Evolutionary conservation across 768 basidiomycete species (phyloP).

Genomic region (Russula brevipes): DNA sequence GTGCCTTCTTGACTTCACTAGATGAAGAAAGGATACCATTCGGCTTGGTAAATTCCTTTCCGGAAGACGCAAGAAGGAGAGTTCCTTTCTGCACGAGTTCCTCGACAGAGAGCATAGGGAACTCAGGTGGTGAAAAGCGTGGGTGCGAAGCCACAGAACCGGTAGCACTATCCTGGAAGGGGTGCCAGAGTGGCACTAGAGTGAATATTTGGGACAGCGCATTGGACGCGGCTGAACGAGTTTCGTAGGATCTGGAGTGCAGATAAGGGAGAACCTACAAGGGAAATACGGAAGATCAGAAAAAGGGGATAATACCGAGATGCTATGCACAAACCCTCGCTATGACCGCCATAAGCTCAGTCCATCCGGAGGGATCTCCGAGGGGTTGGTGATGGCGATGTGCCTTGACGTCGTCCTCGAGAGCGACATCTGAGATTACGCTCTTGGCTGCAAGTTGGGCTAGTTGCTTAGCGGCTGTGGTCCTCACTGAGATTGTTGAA

Average conservation of each 20-base stretch:
- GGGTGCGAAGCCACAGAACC: constrained; percentile 27
- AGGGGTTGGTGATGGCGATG: constrained; percentile 52
- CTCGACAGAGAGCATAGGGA: constrained; percentile 69
- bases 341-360: constrained; percentile 84
- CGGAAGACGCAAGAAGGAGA: constrained; percentile 84
- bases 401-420: constrained; percentile 72
- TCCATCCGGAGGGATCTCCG: constrained; percentile 76
- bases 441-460: constrained; percentile 86
- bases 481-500: constrained; percentile 81
- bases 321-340: constrained; percentile 59
- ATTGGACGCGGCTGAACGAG: constrained; percentile 81
- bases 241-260: constrained; percentile 89
- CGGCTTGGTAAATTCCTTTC: constrained; percentile 83
- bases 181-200: constrained; percentile 75
- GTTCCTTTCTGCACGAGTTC: constrained; percentile 72
- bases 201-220: constrained; percentile 86
- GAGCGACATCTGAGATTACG: constrained; percentile 75
- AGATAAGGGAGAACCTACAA: constrained; percentile 82
- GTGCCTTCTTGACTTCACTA: constrained; percentile 78
- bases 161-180: constrained; percentile 36
- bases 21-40: constrained; percentile 65
- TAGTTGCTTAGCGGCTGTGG: constrained; percentile 95
- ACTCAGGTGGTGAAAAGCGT: constrained; percentile 46
- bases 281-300: constrained; percentile 1
- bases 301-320: constrained; percentile 10